Percentiles rank a stretch among this genome's conserved stretches.
Evolutionary conservation across 305 asterid species (phyloP).

Genomic region (Ilex paraguariensis): DNA sequence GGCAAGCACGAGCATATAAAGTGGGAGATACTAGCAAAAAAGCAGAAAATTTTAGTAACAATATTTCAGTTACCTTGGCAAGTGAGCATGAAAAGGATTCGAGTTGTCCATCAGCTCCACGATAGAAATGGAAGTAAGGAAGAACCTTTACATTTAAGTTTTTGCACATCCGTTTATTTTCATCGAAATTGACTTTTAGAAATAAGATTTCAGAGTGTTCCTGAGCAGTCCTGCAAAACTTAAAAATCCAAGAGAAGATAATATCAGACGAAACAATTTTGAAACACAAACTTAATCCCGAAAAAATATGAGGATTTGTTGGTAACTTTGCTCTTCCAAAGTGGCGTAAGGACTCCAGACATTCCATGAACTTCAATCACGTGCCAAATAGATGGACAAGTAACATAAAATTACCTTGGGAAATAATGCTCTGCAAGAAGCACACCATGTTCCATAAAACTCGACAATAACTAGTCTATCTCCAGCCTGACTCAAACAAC

Average conservation of each 20-base stretch:
- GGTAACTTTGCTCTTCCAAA: too few relatives aligned
- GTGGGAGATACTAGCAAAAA: background rate
- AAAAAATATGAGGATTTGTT: too few relatives aligned
- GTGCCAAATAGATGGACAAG: background rate
- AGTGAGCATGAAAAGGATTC: conserved; percentile 95
- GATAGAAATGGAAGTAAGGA: conserved; percentile 90
- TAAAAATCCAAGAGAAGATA: background rate
- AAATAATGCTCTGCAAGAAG: conserved; percentile 84
- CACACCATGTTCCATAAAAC: conserved; percentile 96
- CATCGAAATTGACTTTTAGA: conserved; percentile 87
- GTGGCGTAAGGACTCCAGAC: too few relatives aligned
- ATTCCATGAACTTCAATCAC: too few relatives aligned
- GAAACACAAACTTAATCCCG: too few relatives aligned
- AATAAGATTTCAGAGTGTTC: conserved; percentile 74
- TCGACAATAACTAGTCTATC: conserved; percentile 82
- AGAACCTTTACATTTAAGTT: conserved; percentile 85
- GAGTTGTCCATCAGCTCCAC: conserved; percentile 92
- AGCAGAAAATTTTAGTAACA: background rate
- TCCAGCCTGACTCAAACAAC: conserved; percentile 78
- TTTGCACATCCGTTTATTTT: conserved; percentile 90
- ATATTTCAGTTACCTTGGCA: conserved; percentile 58
- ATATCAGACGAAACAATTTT: too few relatives aligned
- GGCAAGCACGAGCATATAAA: too few relatives aligned
- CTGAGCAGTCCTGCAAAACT: conserved; percentile 81
- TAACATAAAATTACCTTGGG: conserved; percentile 54